These are phyloP conservation scores for Dissophora globulifera DNA, from an alignment of 192 early-diverging fungal species.

Conservation along the genomic window DNA sequence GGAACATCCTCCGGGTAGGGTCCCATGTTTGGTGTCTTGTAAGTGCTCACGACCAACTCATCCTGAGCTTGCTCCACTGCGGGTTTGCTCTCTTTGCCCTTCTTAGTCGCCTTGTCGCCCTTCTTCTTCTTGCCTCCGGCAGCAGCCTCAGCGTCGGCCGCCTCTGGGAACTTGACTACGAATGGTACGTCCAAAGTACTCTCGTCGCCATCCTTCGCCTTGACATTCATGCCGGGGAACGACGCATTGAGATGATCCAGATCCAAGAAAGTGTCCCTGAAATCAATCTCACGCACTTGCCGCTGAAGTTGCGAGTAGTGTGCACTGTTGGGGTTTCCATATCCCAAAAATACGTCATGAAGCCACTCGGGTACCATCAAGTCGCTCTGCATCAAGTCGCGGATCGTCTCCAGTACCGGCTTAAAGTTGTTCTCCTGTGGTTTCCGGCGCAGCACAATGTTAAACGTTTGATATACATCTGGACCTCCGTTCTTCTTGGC, in stretches of 20 bases:
- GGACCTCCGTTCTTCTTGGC: constrained; percentile 58
- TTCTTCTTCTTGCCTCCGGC: constrained; percentile 44
- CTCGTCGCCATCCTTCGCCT: constrained; percentile 44
- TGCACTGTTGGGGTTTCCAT: constrained; percentile 89
- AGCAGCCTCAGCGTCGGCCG: constrained; percentile 23
- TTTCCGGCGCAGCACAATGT: constrained; percentile 88
- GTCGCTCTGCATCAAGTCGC: constrained; percentile 87
- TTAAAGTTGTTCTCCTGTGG: constrained; percentile 96
- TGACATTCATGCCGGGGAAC: constrained; percentile 67
- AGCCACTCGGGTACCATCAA: constrained; percentile 93
- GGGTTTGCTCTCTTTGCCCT: constrained; percentile 22
- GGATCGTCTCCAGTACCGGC: constrained; percentile 89
- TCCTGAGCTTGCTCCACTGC: constrained; percentile 49
- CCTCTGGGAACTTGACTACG: constrained; percentile 74
- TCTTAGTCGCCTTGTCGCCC: constrained; percentile 55
- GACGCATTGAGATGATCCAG: constrained; percentile 77
- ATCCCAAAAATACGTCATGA: constrained; percentile 90
- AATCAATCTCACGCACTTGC: constrained; percentile 70
- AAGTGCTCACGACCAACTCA: constrained; percentile 70
- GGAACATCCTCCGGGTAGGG: constrained; percentile 79
- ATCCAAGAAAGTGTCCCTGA: constrained; percentile 91
- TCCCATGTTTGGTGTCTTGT: constrained; percentile 73
- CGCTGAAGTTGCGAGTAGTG: constrained; percentile 73
- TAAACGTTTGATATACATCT: constrained; percentile 85
- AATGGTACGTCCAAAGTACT: constrained; percentile 72